Conservation (phyloP, 2,329 filamentous ascomycete genomes). For the Penicillium sclerotigenum region DNA sequence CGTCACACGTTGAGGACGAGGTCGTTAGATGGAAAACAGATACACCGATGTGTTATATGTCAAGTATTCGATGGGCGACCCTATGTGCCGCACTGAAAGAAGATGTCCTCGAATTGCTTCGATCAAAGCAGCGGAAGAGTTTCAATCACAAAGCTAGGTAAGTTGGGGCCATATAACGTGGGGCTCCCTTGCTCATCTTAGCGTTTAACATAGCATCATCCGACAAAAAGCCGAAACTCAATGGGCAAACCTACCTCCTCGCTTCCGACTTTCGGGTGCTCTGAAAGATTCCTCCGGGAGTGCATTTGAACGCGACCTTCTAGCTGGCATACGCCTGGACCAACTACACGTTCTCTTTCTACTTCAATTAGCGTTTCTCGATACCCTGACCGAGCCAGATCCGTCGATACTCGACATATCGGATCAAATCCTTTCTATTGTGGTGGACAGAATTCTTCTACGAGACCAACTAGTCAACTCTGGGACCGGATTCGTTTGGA, state of each 20-base stretch:
- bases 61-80: slow-evolving; percentile 27
- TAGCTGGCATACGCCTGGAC: slow-evolving; percentile 25
- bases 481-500: slow-evolving; percentile 27
- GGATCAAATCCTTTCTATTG: slow-evolving; percentile 26
- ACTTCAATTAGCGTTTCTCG: slow-evolving; percentile 20
- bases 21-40: background rate
- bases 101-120: slow-evolving; percentile 26
- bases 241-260: slow-evolving; percentile 21
- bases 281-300: slow-evolving; percentile 20
- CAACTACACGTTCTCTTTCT: slow-evolving; percentile 29
- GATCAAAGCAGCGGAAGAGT: slow-evolving; percentile 21
- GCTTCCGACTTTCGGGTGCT: slow-evolving; percentile 19
- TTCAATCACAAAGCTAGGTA: slow-evolving; percentile 18
- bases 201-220: slow-evolving; percentile 21
- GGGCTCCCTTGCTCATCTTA: background rate
- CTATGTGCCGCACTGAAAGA: slow-evolving; percentile 29
- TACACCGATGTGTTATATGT: slow-evolving; percentile 19
- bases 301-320: slow-evolving; percentile 27
- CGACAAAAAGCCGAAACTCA: slow-evolving; percentile 21
- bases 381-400: slow-evolving; percentile 25
- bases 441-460: slow-evolving; percentile 26
- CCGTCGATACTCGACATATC: slow-evolving; percentile 25
- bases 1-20: slow-evolving; percentile 9
- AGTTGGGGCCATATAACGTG: background rate
- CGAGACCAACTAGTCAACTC: slow-evolving; percentile 29